phyloP scores from a whole-genome alignment of 2,329 filamentous ascomycete genomes.

The Blumeria graminis region DNA sequence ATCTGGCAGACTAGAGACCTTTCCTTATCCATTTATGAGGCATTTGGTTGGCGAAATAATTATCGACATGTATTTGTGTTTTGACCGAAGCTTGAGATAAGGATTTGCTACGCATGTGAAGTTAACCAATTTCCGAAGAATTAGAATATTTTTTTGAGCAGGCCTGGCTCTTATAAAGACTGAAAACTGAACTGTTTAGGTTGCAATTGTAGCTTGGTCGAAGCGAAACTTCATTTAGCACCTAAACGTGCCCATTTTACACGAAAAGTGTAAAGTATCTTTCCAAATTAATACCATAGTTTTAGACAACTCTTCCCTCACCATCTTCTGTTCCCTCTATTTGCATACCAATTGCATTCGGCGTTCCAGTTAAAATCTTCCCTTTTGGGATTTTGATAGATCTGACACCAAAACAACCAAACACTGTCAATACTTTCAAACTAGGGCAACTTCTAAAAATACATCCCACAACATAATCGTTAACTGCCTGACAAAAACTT shows the following conservation, averaged over 20 bases:
- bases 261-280: not conserved
- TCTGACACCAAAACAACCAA: conserved; percentile 39
- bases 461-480: conserved; percentile 35
- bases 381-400: conserved; percentile 28
- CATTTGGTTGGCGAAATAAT: too few species aligned
- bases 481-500: conserved; percentile 47
- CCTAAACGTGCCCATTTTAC: not conserved
- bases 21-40: too few species aligned
- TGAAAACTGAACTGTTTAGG: too few species aligned
- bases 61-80: too few species aligned
- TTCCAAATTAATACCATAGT: not conserved
- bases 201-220: not conserved
- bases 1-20: too few species aligned
- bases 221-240: not conserved
- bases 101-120: too few species aligned
- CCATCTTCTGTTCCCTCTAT: conserved; percentile 23
- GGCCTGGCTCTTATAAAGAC: not conserved
- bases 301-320: conserved; percentile 1
- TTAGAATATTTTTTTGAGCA: not conserved
- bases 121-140: too few species aligned
- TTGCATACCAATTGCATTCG: conserved; percentile 35
- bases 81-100: too few species aligned
- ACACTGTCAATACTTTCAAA: conserved; percentile 33
- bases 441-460: conserved; percentile 41
- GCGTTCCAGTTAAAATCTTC: conserved; percentile 31